A percentile compares a stretch with the other conserved stretches of the same genome.
Conservation (phyloP, 495 filamentous ascomycete genomes). For the Penicillium verhagenii region DNA sequence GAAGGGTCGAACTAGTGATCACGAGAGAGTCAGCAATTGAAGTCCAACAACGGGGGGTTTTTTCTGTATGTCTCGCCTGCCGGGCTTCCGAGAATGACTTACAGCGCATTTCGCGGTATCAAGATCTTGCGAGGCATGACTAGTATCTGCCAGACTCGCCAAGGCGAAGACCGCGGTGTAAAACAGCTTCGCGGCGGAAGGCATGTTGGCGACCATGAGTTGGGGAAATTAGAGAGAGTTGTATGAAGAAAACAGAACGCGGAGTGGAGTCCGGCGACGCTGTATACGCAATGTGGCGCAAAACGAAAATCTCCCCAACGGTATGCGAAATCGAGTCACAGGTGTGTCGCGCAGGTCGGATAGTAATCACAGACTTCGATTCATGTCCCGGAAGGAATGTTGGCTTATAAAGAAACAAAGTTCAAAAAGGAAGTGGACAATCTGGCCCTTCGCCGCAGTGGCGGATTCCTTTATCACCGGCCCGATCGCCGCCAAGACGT, state of each 20-base stretch:
- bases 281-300: slow-evolving; percentile 1
- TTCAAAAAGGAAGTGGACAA: background rate
- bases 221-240: background rate
- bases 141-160: slow-evolving; percentile 51
- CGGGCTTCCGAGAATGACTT: slow-evolving; percentile 32
- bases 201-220: slow-evolving; percentile 55
- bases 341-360: background rate
- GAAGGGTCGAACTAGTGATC: slow-evolving; percentile 56
- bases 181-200: slow-evolving; percentile 64
- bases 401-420: background rate
- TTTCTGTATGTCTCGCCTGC: background rate
- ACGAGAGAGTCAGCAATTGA: slow-evolving; percentile 1
- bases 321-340: background rate
- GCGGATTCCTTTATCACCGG: background rate
- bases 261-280: background rate
- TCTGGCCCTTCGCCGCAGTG: background rate
- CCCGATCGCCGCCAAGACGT: background rate
- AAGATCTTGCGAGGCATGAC: slow-evolving; percentile 36
- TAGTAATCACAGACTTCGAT: background rate
- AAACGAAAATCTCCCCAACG: background rate
- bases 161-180: slow-evolving; percentile 77
- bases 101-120: slow-evolving; percentile 63
- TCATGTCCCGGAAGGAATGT: background rate
- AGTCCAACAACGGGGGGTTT: too few relatives aligned
- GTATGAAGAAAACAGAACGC: slow-evolving; percentile 1